Evolutionary conservation across 2,329 filamentous ascomycete species (phyloP), one percentile per base, ranked within the genome.

Genomic region (Pseudogymnoascus sp.): DNA sequence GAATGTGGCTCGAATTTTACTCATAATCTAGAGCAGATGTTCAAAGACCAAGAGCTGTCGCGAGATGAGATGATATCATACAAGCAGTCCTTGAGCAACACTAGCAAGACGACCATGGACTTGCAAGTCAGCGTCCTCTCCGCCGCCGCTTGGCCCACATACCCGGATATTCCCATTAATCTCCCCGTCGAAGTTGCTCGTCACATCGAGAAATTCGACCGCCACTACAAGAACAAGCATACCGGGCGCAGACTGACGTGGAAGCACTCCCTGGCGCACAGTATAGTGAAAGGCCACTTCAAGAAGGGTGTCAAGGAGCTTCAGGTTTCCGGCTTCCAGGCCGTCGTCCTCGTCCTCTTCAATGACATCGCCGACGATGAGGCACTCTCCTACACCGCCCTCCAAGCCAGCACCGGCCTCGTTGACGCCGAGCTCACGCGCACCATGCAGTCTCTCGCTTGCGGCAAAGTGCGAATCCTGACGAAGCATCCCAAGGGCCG

Each of bases 11-110:
- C 90, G 12, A 90, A 86, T 69, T 98, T 99, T 74, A 99, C 95
- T 0, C 93, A 96, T 73, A 99, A 99, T 71, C 81, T 99, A 0
- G 96, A 99, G 76, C 91, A 93, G 66, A 99, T 99, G 95, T 99
- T 99, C 80, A 96, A 96, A 75, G 95, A 99, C 72, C 91, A 98
- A 75, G 93, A 97, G 72, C 82, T 97, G 19, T 90, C 90, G 11
- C 89, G 89, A 65, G 95, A 98, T 70, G 93, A 98, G 73, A 96
- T 98, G 89, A 78, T 83, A n/a, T 85, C 89, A 0, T 99, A 96
- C 78, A 95, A 89, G 74, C 82, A 76, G 75, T 92, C 75, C 6
- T 65, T 72, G 4, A 78, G 83, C 56, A 81, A 84, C 66, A 82
- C 84, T 33, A 68, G 69, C 40, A 84, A 81, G 64, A 75, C 81